Conservation (phyloP, 2,329 filamentous ascomycete genomes). For the Colletotrichum scovillei region DNA sequence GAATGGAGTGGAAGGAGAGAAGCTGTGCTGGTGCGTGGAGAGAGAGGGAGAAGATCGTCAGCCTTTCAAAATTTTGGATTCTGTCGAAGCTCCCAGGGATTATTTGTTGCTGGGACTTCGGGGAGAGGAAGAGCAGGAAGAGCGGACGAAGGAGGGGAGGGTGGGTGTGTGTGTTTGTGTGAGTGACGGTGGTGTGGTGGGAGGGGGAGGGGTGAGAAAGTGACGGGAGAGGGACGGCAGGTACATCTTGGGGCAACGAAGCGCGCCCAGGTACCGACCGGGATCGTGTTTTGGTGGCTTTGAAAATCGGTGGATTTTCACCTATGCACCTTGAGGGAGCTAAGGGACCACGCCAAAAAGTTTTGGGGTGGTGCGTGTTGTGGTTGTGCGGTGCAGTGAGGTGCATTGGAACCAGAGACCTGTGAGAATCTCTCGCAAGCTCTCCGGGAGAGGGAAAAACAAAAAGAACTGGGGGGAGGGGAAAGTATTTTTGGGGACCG, state of each 20-base stretch:
- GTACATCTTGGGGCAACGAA: conserved; percentile 26
- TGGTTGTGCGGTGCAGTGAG: neutral
- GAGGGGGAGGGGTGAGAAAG: conserved; percentile 29
- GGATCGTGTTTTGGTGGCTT: conserved; percentile 11
- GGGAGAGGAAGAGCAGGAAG: neutral
- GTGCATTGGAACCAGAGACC: conserved; percentile 14
- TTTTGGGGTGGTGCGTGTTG: conserved; percentile 23
- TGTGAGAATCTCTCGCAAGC: conserved; percentile 28
- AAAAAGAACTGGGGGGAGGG: neutral
- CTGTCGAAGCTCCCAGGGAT: conserved; percentile 35
- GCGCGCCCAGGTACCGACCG: conserved; percentile 29
- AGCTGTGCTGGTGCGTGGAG: conserved; percentile 1
- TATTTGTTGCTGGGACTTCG: conserved; percentile 36
- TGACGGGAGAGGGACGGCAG: conserved; percentile 1
- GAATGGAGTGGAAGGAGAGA: conserved; percentile 35
- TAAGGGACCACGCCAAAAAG: conserved; percentile 37
- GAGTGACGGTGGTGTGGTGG: conserved; percentile 13
- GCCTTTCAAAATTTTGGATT: conserved; percentile 39
- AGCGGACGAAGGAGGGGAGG: conserved; percentile 4
- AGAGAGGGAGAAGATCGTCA: conserved; percentile 38
- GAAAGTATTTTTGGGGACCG: conserved; percentile 3
- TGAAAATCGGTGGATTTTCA: conserved; percentile 22
- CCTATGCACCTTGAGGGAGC: conserved; percentile 22
- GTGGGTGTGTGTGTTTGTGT: conserved; percentile 15
- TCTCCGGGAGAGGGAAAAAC: neutral